Evolutionary conservation across 192 early-diverging fungal species (phyloP).

Genomic region (Pilaira anomala): DNA sequence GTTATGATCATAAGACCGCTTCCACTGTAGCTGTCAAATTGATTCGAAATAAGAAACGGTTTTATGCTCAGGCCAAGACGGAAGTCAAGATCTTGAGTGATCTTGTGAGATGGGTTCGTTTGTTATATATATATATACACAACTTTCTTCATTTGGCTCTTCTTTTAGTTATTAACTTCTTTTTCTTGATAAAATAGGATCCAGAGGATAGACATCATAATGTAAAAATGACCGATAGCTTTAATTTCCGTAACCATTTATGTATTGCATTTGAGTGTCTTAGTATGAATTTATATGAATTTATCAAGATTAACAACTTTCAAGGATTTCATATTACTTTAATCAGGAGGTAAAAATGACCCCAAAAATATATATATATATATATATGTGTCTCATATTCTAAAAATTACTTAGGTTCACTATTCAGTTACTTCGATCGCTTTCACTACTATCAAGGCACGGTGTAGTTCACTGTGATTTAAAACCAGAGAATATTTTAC

Average conservation of each 20-base stretch:
- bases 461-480: constrained; percentile 94
- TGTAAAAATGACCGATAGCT: constrained; percentile 86
- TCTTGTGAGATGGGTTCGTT: constrained; percentile 71
- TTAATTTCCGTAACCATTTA: constrained; percentile 93
- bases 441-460: constrained; percentile 68
- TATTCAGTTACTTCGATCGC: constrained; percentile 78
- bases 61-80: constrained; percentile 91
- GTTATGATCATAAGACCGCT: constrained; percentile 90
- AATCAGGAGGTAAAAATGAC: constrained; percentile 50
- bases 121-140: too few relatives aligned
- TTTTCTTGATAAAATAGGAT: constrained; percentile 57
- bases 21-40: constrained; percentile 88
- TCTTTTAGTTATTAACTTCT: background rate
- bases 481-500: constrained; percentile 93
- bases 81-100: constrained; percentile 93
- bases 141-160: background rate
- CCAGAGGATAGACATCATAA: constrained; percentile 72
- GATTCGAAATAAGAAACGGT: constrained; percentile 94
- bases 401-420: constrained; percentile 54
- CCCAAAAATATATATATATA: background rate
- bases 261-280: constrained; percentile 94
- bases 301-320: constrained; percentile 91
- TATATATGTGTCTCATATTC: background rate
- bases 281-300: constrained; percentile 95
- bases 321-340: constrained; percentile 79